phyloP scores from a whole-genome alignment of 306 rosid species.

The Heteromeles arbutifolia region DNA sequence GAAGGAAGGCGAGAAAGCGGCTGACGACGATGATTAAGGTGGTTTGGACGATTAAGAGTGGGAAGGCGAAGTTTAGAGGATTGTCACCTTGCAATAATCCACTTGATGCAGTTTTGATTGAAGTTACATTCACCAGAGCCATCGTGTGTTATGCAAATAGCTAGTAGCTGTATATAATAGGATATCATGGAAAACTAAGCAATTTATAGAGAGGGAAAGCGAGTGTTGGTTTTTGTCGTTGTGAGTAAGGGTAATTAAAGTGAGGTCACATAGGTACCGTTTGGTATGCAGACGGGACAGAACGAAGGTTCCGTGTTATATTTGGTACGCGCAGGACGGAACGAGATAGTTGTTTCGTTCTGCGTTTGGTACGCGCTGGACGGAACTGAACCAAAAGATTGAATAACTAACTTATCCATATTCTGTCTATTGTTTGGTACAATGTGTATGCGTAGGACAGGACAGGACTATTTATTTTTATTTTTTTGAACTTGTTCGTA shows the following conservation, averaged over 20 bases:
- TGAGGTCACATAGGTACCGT: not conserved
- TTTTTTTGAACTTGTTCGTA: too few relatives aligned
- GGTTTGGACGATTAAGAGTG: constrained; percentile 61
- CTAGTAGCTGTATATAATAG: not conserved
- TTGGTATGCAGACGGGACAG: too few relatives aligned
- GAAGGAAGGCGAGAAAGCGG: constrained; percentile 56
- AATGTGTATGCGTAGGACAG: too few relatives aligned
- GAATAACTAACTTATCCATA: too few relatives aligned
- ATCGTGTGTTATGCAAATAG: not conserved
- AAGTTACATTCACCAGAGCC: constrained; percentile 41
- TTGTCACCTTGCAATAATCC: constrained; percentile 88
- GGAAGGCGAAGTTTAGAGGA: constrained; percentile 69
- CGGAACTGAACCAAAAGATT: too few relatives aligned
- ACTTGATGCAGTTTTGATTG: constrained; percentile 58
- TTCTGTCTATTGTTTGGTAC: too few relatives aligned
- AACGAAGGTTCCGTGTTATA: too few relatives aligned
- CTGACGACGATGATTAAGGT: constrained; percentile 38
- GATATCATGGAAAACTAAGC: not conserved
- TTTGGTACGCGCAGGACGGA: too few relatives aligned
- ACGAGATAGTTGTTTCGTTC: too few relatives aligned
- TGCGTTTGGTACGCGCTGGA: too few relatives aligned
- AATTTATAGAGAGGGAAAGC: not conserved
- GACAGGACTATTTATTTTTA: too few relatives aligned
- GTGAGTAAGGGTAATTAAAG: not conserved
- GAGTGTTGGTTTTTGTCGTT: not conserved